Evolutionary conservation across 768 basidiomycete species (phyloP).

Genomic region (Lanmaoa pseudosensibilis): DNA sequence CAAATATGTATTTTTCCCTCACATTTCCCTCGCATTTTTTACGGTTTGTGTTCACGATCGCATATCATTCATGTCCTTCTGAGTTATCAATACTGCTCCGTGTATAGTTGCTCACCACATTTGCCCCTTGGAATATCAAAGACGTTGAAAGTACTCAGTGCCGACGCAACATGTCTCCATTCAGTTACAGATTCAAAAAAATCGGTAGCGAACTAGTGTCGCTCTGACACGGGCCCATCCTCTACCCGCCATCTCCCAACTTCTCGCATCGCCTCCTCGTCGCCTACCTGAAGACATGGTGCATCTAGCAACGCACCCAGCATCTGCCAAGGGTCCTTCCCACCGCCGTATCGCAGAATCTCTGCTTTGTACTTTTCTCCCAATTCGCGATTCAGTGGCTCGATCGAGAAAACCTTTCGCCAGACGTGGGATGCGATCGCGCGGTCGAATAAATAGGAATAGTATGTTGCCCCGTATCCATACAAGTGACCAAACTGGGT

Average conservation of each 20-base stretch:
- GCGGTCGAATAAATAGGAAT: conserved; percentile 95
- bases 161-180: no score
- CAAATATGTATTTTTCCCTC: conserved; percentile 10
- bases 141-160: not conserved
- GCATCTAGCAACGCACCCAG: conserved; percentile 66
- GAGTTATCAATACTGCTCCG: not conserved
- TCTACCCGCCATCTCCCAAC: conserved; percentile 90
- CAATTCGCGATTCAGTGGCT: conserved; percentile 67
- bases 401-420: conserved; percentile 64
- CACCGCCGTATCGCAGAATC: conserved; percentile 81
- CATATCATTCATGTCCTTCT: not conserved
- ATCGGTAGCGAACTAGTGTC: conserved; percentile 46
- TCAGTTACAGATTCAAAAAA: not conserved
- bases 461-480: conserved; percentile 97
- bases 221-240: conserved; percentile 60
- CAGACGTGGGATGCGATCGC: conserved; percentile 95
- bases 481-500: conserved; percentile 95
- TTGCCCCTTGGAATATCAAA: not conserved
- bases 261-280: conserved; percentile 80
- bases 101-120: not conserved
- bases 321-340: conserved; percentile 93
- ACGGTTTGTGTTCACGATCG: not conserved
- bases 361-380: conserved; percentile 83
- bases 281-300: conserved; percentile 68
- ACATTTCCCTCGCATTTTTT: not conserved